Base-by-base conservation (phyloP, 176 grass and related monocot genomes). In the Phoenix roebelenii region DNA sequence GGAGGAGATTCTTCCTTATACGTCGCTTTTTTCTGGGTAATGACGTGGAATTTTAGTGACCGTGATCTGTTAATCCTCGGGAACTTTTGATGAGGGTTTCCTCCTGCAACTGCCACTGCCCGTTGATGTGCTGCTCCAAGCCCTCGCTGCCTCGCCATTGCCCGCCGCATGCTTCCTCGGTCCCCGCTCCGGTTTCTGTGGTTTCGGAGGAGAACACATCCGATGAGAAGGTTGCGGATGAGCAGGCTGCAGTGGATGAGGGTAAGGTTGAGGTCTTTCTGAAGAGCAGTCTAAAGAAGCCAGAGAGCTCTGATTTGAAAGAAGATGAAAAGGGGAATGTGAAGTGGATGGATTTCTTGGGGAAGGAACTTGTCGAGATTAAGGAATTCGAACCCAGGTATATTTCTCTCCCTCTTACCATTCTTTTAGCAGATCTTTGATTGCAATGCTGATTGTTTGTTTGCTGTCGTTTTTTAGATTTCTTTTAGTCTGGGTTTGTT, bases 381-480 rank as follows among this genome's bases (percentile, higher is more conserved):
- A 81, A 73, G 35, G 93, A 98, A 75, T 98, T 83, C 58, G 81
- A 98, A 56, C 73, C 84, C 53, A 88, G 76, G 93, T 98, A 77
- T 70, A 54, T 50, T 49, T 66, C 67, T 61, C 77, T 68, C 69
- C 25, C 30, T 32, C 30, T 25, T 3, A 25, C 3, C 4, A 25
- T 25, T 25, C 4, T 25, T 25, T 25, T 3, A 25, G 25, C 25
- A 25, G 25, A 25, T 25, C 25, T 25, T 25, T 25, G 25, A 25
- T 25, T 25, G 25, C 4, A 25, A 25, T 25, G 4, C 30, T 32
- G 0, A 32, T 32, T 32, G 1, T 32, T 32, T 32, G 5, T 32
- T 32, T 32, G 5, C 30, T 25, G 25, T 25, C 25, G 4, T 25
- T 3, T 25, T 7, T 5, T 32, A 4, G 26, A 32, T 32, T 32